Conservation (phyloP, 257 asterid genomes). For the Galeopsis tetrahit region DNA sequence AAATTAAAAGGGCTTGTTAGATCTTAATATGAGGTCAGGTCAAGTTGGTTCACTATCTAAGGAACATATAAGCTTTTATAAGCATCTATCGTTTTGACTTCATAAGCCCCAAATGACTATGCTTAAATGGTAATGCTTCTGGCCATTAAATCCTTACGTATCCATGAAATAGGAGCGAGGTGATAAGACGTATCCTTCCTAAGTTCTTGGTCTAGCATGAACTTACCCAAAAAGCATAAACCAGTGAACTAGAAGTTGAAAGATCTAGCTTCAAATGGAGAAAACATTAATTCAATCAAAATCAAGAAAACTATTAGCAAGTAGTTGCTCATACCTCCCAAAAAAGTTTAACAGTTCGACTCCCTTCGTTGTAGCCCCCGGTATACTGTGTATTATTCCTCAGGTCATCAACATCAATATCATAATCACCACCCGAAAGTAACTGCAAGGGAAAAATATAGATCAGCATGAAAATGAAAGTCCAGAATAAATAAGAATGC, state of each 20-base stretch:
- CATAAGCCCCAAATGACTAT: constrained; percentile 1
- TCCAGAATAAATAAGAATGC: constrained; percentile 14
- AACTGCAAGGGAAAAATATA: constrained; percentile 51
- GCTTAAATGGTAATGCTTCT: constrained; percentile 3
- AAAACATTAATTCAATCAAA: constrained; percentile 24
- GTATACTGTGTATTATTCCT: constrained; percentile 83
- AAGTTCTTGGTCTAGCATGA: constrained; percentile 9
- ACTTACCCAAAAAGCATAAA: neutral
- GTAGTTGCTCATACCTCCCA: constrained; percentile 77
- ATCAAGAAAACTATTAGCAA: neutral
- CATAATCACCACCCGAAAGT: constrained; percentile 91
- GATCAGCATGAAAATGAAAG: constrained; percentile 34
- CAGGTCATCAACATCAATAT: constrained; percentile 89
- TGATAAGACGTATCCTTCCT: neutral
- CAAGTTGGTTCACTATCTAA: neutral
- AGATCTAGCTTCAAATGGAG: constrained; percentile 17
- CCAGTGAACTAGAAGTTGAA: neutral
- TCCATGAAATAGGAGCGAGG: neutral
- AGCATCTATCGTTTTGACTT: neutral
- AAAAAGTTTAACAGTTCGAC: constrained; percentile 82
- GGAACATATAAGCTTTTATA: neutral
- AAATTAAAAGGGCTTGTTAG: neutral
- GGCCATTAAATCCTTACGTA: neutral
- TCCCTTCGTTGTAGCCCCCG: constrained; percentile 92
- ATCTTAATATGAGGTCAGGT: neutral